phyloP scores from a whole-genome alignment of 1,284 basidiomycete species.

The Athelia sp. region DNA sequence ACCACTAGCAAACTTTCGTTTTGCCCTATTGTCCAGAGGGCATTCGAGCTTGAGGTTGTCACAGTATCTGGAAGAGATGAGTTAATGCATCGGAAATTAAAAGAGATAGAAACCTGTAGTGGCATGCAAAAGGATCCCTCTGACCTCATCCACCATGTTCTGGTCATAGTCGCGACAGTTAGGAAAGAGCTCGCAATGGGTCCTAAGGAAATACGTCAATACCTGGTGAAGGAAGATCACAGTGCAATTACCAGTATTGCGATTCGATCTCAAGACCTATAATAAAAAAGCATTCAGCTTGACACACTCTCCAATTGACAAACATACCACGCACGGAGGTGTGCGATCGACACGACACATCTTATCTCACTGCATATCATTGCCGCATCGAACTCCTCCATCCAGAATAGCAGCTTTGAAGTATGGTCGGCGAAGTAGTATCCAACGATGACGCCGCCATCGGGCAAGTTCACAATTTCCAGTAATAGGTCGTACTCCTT shows the following conservation, averaged over 20 bases:
- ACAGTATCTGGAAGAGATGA: background rate
- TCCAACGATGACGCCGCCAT: background rate
- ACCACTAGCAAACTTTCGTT: background rate
- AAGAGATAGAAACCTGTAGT: background rate
- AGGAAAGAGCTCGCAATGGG: background rate
- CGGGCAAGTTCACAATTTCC: background rate
- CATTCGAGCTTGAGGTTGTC: background rate
- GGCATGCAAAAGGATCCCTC: background rate
- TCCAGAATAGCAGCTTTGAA: background rate
- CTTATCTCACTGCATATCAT: background rate
- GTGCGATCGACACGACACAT: background rate
- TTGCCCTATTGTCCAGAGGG: background rate
- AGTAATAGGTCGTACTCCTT: background rate
- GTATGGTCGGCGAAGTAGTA: conserved; percentile 1
- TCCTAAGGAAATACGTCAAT: background rate
- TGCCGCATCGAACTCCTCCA: conserved; percentile 1
- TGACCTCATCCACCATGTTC: background rate
- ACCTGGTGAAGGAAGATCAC: no score
- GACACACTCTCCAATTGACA: background rate
- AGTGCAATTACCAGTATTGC: background rate
- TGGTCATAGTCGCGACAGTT: background rate
- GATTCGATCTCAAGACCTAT: background rate
- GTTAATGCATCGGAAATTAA: no score
- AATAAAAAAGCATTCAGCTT: background rate
- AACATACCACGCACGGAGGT: background rate